These are phyloP conservation scores for Phlyctochytrium planicorne DNA, from an alignment of 192 early-diverging fungal species.

Conservation along the genomic window DNA sequence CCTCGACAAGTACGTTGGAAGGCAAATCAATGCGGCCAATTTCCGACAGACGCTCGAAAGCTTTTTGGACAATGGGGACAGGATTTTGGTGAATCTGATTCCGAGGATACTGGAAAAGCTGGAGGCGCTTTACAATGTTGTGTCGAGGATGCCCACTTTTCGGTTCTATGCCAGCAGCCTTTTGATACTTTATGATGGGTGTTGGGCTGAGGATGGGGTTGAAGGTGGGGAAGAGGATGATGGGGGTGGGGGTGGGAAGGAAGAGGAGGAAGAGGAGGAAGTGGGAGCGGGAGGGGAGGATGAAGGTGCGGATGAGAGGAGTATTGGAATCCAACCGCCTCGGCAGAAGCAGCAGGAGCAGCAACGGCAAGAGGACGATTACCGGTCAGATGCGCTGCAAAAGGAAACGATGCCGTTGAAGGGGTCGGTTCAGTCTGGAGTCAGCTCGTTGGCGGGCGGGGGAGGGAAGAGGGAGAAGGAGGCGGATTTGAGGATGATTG, in stretches of 20 bases:
- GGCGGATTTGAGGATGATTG: slow-evolving; percentile 90
- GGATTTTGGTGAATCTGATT: slow-evolving; percentile 73
- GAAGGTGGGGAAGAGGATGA: background rate
- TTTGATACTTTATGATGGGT: slow-evolving; percentile 91
- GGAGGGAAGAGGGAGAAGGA: slow-evolving; percentile 23
- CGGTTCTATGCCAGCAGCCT: slow-evolving; percentile 91
- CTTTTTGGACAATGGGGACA: slow-evolving; percentile 85
- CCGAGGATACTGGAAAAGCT: slow-evolving; percentile 78
- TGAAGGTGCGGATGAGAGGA: background rate
- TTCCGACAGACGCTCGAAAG: slow-evolving; percentile 75
- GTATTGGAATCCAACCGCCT: too few species aligned
- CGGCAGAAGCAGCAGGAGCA: too few species aligned
- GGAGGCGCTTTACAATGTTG: slow-evolving; percentile 68
- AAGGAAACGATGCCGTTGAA: background rate
- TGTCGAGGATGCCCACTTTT: slow-evolving; percentile 73
- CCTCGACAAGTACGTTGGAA: slow-evolving; percentile 95
- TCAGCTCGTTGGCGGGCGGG: background rate
- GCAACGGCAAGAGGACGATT: too few species aligned
- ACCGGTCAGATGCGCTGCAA: background rate
- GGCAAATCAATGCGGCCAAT: slow-evolving; percentile 74
- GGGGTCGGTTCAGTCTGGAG: background rate
- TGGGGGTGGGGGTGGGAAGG: slow-evolving; percentile 7
- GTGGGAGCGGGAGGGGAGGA: background rate
- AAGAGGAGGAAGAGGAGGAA: background rate
- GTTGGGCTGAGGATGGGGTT: slow-evolving; percentile 34